phyloP scores from a whole-genome alignment of 257 asterid species.

The Eustoma russellianum region DNA sequence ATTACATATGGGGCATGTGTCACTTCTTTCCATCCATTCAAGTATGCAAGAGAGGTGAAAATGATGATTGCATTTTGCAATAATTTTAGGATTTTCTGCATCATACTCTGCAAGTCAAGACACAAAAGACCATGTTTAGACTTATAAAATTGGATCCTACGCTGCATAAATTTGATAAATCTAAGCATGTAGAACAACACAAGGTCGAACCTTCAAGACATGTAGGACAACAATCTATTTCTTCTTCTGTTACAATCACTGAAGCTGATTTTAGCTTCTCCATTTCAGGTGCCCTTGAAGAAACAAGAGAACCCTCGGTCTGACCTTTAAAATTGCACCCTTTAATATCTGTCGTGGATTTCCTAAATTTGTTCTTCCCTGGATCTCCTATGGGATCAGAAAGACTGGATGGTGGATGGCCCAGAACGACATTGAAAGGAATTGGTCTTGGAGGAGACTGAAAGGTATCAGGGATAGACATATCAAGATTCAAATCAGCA shows the following conservation, averaged over 20 bases:
- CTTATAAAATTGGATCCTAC: neutral
- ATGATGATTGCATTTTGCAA: slow-evolving; percentile 63
- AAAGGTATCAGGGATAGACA: slow-evolving; percentile 54
- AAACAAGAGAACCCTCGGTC: slow-evolving; percentile 22
- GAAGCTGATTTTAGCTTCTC: slow-evolving; percentile 30
- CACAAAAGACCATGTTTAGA: neutral
- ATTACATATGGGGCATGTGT: slow-evolving; percentile 61
- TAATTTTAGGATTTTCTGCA: slow-evolving; percentile 53
- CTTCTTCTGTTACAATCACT: slow-evolving; percentile 36
- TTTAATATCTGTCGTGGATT: slow-evolving; percentile 21
- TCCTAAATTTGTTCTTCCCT: slow-evolving; percentile 17
- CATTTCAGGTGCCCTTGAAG: slow-evolving; percentile 29
- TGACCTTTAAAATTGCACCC: slow-evolving; percentile 28
- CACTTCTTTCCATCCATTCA: slow-evolving; percentile 85
- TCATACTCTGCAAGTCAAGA: slow-evolving; percentile 45
- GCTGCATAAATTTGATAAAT: neutral
- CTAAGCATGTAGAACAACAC: neutral
- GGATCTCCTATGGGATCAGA: slow-evolving; percentile 19
- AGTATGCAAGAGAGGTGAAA: slow-evolving; percentile 84
- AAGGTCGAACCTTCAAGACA: slow-evolving; percentile 68
- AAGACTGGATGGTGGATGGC: slow-evolving; percentile 25
- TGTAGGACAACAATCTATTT: slow-evolving; percentile 65
- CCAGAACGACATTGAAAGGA: slow-evolving; percentile 54
- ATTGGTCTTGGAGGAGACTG: slow-evolving; percentile 62
- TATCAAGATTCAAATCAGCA: slow-evolving; percentile 50